A percentile compares a stretch with the other conserved stretches of the same genome.
Evolutionary conservation across 139 green algal species (phyloP).

Genomic region (Volvox reticuliferus): DNA sequence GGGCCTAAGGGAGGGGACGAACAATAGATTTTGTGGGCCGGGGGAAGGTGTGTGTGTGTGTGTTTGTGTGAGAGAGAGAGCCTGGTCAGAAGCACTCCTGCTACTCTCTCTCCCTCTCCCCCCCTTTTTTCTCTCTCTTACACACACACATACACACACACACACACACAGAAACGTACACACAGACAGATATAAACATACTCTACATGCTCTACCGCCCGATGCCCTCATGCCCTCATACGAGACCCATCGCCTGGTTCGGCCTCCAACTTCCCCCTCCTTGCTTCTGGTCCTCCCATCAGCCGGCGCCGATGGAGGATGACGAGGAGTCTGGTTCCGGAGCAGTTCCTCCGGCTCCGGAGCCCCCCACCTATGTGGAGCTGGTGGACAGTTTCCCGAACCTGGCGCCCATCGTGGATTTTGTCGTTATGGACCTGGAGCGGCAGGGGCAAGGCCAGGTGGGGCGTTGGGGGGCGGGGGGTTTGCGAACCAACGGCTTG

Average conservation of each 20-base stretch:
- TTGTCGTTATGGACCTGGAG: constrained; percentile 95
- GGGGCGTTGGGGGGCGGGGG: background rate
- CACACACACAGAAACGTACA: background rate
- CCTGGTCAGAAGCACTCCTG: no score
- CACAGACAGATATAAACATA: no score
- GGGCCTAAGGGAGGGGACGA: no score
- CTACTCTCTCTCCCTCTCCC: no score
- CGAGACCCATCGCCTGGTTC: no score
- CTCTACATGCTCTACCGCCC: background rate
- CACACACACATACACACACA: background rate
- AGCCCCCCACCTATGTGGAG: constrained; percentile 68
- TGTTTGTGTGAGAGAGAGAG: no score
- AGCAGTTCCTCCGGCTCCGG: background rate
- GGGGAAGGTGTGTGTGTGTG: no score
- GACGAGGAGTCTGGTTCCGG: background rate
- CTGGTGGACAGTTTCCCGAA: constrained; percentile 92
- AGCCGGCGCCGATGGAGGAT: constrained; percentile 33
- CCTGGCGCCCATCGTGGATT: constrained; percentile 96
- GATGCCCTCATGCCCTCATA: no score
- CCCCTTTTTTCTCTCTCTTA: no score
- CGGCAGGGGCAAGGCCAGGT: constrained; percentile 95
- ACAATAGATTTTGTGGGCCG: no score
- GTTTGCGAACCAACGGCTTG: no score
- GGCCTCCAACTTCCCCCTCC: background rate
- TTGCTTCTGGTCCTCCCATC: background rate